These are phyloP conservation scores for Cordyceps militaris DNA, from an alignment of 2,329 filamentous ascomycete species.

Conservation along the genomic window DNA sequence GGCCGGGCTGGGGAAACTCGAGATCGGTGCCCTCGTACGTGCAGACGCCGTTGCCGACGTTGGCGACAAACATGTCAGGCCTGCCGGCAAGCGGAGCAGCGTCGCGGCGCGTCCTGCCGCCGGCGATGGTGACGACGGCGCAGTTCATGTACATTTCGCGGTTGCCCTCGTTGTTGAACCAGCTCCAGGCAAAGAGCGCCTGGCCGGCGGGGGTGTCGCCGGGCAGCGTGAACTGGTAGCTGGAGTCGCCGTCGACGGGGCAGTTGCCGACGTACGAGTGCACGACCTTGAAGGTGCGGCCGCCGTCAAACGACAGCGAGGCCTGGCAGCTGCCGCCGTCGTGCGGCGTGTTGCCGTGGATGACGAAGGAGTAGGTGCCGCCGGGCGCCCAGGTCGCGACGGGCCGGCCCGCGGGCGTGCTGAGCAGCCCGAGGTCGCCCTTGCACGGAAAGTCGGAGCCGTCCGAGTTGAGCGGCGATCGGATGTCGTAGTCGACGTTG, in stretches of 20 bases:
- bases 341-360: constrained; percentile 48
- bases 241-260: constrained; percentile 27
- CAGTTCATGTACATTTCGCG: constrained; percentile 68
- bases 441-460: constrained; percentile 58
- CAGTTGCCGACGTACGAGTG: constrained; percentile 29
- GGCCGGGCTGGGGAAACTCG: constrained; percentile 55
- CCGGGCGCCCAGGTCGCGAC: constrained; percentile 48
- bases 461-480: constrained; percentile 45
- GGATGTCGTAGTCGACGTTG: constrained; percentile 47
- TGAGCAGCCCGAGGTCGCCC: constrained; percentile 28
- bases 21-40: constrained; percentile 51
- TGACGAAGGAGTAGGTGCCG: constrained; percentile 42
- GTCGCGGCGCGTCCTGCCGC: constrained; percentile 12
- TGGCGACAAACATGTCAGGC: constrained; percentile 61
- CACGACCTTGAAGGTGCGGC: constrained; percentile 48
- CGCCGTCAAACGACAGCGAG: constrained; percentile 55
- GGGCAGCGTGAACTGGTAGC: constrained; percentile 50
- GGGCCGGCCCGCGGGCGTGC: constrained; percentile 28
- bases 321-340: constrained; percentile 58
- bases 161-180: constrained; percentile 57
- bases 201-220: constrained; percentile 39
- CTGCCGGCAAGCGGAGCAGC: constrained; percentile 40
- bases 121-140: constrained; percentile 47
- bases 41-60: constrained; percentile 49
- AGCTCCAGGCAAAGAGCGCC: constrained; percentile 55